Conservation (phyloP, 768 basidiomycete genomes). For the Tulasnella sp. region DNA sequence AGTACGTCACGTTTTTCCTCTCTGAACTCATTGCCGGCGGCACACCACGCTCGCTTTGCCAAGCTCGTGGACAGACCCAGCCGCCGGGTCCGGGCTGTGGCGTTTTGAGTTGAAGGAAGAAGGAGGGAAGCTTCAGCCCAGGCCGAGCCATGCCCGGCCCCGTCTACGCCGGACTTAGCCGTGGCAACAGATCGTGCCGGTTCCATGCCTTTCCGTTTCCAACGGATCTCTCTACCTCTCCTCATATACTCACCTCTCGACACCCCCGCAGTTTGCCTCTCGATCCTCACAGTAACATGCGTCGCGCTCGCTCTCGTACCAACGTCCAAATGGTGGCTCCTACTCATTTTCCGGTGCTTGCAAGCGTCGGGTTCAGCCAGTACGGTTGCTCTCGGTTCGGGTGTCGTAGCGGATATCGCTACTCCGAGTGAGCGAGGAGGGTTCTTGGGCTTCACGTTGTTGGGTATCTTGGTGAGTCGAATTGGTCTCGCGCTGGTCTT, state of each 20-base stretch:
- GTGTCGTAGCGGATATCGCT: slow-evolving; percentile 75
- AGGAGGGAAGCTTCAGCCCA: background rate
- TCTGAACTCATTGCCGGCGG: background rate
- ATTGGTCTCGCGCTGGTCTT: background rate
- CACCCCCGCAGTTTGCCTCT: slow-evolving; percentile 51
- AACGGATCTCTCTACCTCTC: too few species aligned
- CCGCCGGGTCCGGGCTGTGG: background rate
- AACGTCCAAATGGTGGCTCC: slow-evolving; percentile 65
- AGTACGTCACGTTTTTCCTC: background rate
- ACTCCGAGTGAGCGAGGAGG: slow-evolving; percentile 68
- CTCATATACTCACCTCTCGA: background rate
- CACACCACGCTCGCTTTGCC: background rate
- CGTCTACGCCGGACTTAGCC: background rate
- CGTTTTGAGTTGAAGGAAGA: background rate
- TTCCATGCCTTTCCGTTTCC: too few species aligned
- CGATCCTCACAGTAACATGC: slow-evolving; percentile 62
- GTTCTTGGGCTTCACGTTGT: slow-evolving; percentile 54
- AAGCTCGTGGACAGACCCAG: background rate
- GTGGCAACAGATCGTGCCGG: too few species aligned
- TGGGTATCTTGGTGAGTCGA: slow-evolving; percentile 7
- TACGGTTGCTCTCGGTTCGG: slow-evolving; percentile 71
- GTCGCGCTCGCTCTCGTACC: slow-evolving; percentile 57
- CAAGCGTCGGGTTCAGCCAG: slow-evolving; percentile 79
- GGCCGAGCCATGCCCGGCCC: background rate
- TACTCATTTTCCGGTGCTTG: slow-evolving; percentile 73